Evolutionary conservation across 1,139 yeast species (phyloP), one percentile per base, ranked within the genome.

Genomic region (Magnusiomyces starmeri): DNA sequence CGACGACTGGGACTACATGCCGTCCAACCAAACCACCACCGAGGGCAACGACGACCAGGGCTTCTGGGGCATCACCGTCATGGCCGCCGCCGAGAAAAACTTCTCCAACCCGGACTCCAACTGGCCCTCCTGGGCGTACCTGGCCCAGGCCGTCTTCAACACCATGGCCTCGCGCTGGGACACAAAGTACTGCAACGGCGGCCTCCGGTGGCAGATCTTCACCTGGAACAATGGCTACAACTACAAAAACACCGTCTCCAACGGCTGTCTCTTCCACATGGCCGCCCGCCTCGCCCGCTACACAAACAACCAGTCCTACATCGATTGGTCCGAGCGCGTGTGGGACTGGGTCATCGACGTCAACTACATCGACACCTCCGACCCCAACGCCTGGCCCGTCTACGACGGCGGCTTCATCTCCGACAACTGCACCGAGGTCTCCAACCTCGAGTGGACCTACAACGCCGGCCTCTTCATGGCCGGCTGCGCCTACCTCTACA

Each of bases 41-140:
- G 95, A 86, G 67, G 96, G 96, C 64, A 88, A 88, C 63, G 96
- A 88, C 72, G 96, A 88, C 74, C 95, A 87, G 70, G 95, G 87
- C 0, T 83, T 87, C 59, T 88, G 96, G 96, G 96, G 90, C 0
- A 71, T 88, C 52, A 81, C 92, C 0, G 92, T 77, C 3, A 82
- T 88, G 82, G 81, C 77, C 29, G 96, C 96, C 1, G 85, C 90
- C 2, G 96, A 88, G 66, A 74, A 80, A 65, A 85, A 85, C 70
- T 85, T 85, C 65, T 71, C 83, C 18, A 77, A 80, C 59, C 92
- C 94, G 1, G 71, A 70, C 24, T 68, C 69, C 21, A 70, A 67
- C 52, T 61, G 68, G 46, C 82, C 83, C 51, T 45, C 77, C 57
- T 90, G 97, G 97, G 71, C 83, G 37, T 75, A 79, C 22, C 69